Base-by-base conservation (phyloP, 1,284 basidiomycete species). In the Ganoderma sp. region DNA sequence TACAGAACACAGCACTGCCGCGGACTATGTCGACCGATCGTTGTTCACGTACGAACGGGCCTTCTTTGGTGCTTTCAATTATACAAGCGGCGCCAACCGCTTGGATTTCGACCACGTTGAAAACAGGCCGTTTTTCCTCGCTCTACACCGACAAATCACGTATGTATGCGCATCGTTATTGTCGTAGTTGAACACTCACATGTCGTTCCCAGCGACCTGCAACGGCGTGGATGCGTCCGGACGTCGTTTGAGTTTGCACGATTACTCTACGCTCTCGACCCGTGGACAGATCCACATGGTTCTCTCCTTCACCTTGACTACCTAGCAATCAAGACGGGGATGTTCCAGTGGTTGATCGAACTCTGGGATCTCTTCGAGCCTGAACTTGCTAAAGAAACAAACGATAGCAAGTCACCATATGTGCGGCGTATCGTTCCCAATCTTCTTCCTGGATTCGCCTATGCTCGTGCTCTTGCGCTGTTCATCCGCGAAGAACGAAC, bases 161-260 rank as follows among this genome's bases (percentile, higher is more conserved):
- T 94, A 78, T 22, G 66, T 43, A 25, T n/a, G 56, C 65, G 64
- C 60, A 50, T 28, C 19, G 22, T 67, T 3, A 22, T 63, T 52
- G 25, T 4, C 48, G 54, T 65, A 39, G 17, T 52, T 52, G 25
- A 50, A 58, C 4, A 14, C 37, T 68, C 67, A 66, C 79, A 64
- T 32, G 66, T 37, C 43, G 34, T 17, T 57, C 14, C 25, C 61
- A 90, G 93, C 25, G 93, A 96, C 76, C 82, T 97, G 6, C 90
- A 92, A 66, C 88, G 94, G n/a, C 84, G 96, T 34, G 96, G 96
- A 1, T 94, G 94, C 73, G 88, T 91, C 68, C 87, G 94, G 10
- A 96, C 96, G 0, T 89, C 95, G 0, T 96, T 97, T 78, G 95
- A 97, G 78, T 96, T 95, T 75, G 89, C 93, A 2, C 88, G 92